Conservation (phyloP, 352 stramenopile species). For the Phytopythium boreale region DNA sequence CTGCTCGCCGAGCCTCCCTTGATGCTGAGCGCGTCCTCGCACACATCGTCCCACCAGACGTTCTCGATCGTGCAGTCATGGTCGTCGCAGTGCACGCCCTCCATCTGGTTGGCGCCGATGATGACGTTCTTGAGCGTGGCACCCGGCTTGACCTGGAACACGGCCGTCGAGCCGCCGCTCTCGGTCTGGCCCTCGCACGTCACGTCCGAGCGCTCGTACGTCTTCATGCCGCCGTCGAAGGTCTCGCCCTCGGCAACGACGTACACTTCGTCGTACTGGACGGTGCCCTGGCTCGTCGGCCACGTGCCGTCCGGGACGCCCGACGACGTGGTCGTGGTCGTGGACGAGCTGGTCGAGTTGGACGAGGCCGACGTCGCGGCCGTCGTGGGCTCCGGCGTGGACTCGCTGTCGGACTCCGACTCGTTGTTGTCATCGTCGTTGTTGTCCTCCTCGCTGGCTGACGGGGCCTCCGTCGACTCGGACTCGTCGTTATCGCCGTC, state of each 20-base stretch:
- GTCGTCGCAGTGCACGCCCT: conserved; percentile 25
- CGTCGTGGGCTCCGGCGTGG: neutral
- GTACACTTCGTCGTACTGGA: conserved; percentile 26
- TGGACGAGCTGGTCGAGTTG: conserved; percentile 7
- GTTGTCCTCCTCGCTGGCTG: conserved; percentile 2
- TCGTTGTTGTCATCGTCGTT: conserved; percentile 8
- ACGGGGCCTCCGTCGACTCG: neutral
- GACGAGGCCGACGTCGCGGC: neutral
- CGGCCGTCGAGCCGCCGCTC: conserved; percentile 19
- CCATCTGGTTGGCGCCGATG: conserved; percentile 25
- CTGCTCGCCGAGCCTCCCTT: conserved; percentile 34
- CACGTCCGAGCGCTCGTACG: conserved; percentile 42
- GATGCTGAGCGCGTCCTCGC: conserved; percentile 35
- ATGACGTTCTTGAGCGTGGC: conserved; percentile 36
- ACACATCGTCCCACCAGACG: conserved; percentile 31
- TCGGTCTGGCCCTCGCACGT: conserved; percentile 26
- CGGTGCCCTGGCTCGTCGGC: conserved; percentile 21
- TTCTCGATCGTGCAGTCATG: conserved; percentile 28
- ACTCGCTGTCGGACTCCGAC: neutral
- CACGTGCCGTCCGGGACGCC: conserved; percentile 26
- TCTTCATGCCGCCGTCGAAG: conserved; percentile 57
- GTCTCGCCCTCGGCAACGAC: conserved; percentile 30
- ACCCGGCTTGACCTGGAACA: conserved; percentile 26
- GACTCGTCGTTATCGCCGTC: neutral
- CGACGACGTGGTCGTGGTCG: neutral